Base-by-base conservation (phyloP, 2,329 filamentous ascomycete genomes). In the Thielaviopsis cerberus region DNA sequence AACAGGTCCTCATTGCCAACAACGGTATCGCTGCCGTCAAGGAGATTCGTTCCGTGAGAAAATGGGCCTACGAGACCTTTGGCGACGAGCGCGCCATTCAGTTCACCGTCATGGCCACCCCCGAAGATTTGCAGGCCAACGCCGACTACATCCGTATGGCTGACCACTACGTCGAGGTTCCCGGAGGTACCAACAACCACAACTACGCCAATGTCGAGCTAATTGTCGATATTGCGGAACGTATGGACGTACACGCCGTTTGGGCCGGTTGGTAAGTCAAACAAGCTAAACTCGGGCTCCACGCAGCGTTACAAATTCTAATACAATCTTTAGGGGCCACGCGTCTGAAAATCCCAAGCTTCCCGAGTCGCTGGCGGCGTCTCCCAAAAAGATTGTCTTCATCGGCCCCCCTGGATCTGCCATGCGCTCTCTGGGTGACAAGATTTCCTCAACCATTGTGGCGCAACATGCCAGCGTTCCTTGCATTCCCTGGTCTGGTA, bases 61-160 rank as follows among this genome's bases (percentile, higher is more conserved):
- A 97, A 90, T 98, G 92, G 92, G 92, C 92, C 62, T 98, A 98
- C 82, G 92, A 98, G 75, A 94, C 88, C 7, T 98, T 98, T 70
- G 91, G 92, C 74, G 90, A 98, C 74, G 92, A 98, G 77, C 82
- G 86, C 68, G 92, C 91, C 66, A 96, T 98, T 69, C 90, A 97
- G 70, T 98, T 98, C 76, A 98, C 92, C 63, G 92, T 98, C 70
- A 98, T 98, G 92, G 92, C 92, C 65, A 98, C 92, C 45, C 92
- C 92, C 54, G 92, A 98, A 74, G 92, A 98, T 83, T 73, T 98
- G 69, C 82, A 85, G 70, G 92, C 92, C 70, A 98, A 98, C 71
- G 92, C 92, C 65, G 92, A 98, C 74, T 98, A 98, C 75, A 98
- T 98, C 70, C 83, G 92, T 70, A 97, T 98, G 92, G 92, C 92